phyloP scores from a whole-genome alignment of 345 rosid genomes.

The Camelina sativa region DNA sequence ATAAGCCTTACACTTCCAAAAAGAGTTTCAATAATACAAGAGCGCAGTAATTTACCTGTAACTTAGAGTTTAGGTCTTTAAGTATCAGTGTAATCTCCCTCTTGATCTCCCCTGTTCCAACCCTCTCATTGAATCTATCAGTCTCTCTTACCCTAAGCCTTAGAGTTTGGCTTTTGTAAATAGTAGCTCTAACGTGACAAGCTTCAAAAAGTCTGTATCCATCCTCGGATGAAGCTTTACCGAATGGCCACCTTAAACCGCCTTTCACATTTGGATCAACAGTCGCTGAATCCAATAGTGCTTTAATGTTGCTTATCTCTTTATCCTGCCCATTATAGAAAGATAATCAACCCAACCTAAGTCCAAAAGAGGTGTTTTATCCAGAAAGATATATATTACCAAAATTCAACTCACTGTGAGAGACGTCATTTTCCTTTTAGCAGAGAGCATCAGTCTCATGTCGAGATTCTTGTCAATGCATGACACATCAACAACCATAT shows the following conservation, averaged over 20 bases:
- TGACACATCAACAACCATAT: constrained; percentile 61
- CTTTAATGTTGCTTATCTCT: constrained; percentile 53
- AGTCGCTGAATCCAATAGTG: constrained; percentile 54
- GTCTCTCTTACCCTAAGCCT: constrained; percentile 63
- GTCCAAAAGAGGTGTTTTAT: neutral
- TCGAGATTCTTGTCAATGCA: constrained; percentile 68
- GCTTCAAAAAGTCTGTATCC: constrained; percentile 53
- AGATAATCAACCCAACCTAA: constrained; percentile 1
- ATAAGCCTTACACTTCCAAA: constrained; percentile 13
- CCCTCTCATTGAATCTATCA: constrained; percentile 57
- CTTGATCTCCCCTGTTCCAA: constrained; percentile 45
- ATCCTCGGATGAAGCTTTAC: constrained; percentile 48
- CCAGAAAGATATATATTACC: neutral
- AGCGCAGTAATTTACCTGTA: constrained; percentile 34
- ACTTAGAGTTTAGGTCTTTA: constrained; percentile 53
- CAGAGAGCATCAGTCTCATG: constrained; percentile 62
- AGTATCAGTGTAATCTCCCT: constrained; percentile 55
- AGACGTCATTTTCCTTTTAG: constrained; percentile 51
- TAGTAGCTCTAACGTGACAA: constrained; percentile 51
- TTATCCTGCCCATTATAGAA: constrained; percentile 54
- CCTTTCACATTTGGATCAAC: constrained; percentile 68
- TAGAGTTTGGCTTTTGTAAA: constrained; percentile 49
- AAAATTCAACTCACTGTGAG: constrained; percentile 49
- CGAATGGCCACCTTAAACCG: constrained; percentile 70
- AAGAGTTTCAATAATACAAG: constrained; percentile 1